Base-by-base conservation (phyloP, 2,329 filamentous ascomycete genomes). In the Sporothrix pseudoabietina region DNA sequence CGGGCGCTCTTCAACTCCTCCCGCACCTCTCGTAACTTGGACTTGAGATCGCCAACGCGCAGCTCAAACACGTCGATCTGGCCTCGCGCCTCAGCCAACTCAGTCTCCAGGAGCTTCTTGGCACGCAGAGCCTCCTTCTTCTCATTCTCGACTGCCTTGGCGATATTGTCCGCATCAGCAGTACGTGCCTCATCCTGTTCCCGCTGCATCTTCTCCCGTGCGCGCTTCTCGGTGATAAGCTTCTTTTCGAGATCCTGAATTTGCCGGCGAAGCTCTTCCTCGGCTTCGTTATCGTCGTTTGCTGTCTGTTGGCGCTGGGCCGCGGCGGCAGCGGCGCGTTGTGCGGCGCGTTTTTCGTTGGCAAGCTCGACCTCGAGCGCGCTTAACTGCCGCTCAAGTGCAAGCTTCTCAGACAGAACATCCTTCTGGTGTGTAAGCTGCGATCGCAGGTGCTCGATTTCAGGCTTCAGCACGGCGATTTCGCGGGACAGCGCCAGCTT, bases 351-450 rank as follows among this genome's bases (percentile, higher is more conserved):
- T 80, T 90, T 95, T 79, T 96, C 93, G 76, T 92, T 93, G 76
- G 94, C 93, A 1, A 97, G 85, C 77, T 97, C 92, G 59, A 93
- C 90, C 80, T 97, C 92, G 2, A 94, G 81, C 1, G 91, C 89
- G 78, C 87, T 91, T 39, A 97, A 81, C 81, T 96, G 92, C 65
- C 92, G 90, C 79, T 96, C 91, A 16, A 98, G 82, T 1, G 91
- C 87, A 63, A 95, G 85, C 80, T 97, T 97, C 79, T 97, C 94
- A 1, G 91, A 85, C 19, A 97, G 84, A 12, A 93, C 83, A 1
- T 87, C 86, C 78, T 94, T 90, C 71, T 94, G 89, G 16, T 86
- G 84, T 39, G 83, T 79, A 12, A 89, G 80, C 77, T 89, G 87
- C 2, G 86, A 84, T 75, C 84, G 83, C 35, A 90, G 81, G 72